phyloP scores from a whole-genome alignment of 192 early-diverging fungal genomes.

The Coemansia sp. region DNA sequence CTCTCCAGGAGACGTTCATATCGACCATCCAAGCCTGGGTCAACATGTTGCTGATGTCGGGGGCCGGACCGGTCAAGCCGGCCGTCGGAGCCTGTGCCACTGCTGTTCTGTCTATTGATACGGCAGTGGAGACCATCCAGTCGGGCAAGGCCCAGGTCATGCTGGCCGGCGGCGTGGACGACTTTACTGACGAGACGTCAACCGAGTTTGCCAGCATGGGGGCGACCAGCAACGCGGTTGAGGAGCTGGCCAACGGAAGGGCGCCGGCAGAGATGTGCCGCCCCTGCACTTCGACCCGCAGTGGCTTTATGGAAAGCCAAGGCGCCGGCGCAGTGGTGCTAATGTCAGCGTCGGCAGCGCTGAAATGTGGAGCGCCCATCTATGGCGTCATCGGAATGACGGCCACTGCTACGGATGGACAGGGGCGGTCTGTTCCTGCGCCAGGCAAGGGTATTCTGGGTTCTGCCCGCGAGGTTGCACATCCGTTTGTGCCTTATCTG shows the following conservation, averaged over 20 bases:
- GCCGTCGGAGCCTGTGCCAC: conserved; percentile 88
- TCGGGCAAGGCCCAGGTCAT: conserved; percentile 87
- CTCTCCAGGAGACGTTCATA: conserved; percentile 89
- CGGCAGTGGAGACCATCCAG: conserved; percentile 82
- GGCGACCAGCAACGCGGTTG: conserved; percentile 76
- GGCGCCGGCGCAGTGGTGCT: conserved; percentile 86
- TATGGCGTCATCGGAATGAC: conserved; percentile 85
- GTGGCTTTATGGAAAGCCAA: conserved; percentile 90
- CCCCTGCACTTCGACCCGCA: conserved; percentile 79
- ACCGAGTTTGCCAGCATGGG: conserved; percentile 97
- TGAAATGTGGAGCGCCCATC: conserved; percentile 90
- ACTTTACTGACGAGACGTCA: conserved; percentile 78
- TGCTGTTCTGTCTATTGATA: conserved; percentile 83
- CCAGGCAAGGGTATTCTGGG: conserved; percentile 92
- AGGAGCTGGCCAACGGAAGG: conserved; percentile 82
- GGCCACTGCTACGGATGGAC: conserved; percentile 90
- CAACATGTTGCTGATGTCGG: conserved; percentile 88
- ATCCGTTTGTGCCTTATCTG: conserved; percentile 44
- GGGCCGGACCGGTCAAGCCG: conserved; percentile 81
- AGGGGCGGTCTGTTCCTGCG: conserved; percentile 88
- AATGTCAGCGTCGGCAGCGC: conserved; percentile 80
- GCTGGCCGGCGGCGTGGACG: conserved; percentile 88
- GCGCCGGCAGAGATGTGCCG: conserved; percentile 83
- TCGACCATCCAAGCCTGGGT: conserved; percentile 96
- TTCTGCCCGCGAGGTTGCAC: conserved; percentile 69